phyloP scores from a whole-genome alignment of 257 asterid species.

The Solanum pennellii region DNA sequence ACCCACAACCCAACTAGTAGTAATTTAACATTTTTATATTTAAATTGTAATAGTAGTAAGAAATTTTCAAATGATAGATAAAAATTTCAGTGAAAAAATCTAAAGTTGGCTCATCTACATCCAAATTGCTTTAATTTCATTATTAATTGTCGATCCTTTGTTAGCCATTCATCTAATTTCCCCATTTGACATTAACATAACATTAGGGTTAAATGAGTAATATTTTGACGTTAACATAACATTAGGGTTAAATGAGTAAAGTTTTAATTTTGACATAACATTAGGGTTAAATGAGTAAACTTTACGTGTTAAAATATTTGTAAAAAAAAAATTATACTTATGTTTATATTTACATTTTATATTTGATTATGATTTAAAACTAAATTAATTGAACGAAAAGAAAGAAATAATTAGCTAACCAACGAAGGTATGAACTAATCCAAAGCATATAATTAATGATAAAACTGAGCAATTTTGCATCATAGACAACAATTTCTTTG shows the following conservation, averaged over 20 bases:
- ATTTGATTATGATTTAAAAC: neutral
- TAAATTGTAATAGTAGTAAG: neutral
- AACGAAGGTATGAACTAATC: neutral
- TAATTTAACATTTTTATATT: neutral
- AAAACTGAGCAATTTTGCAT: neutral
- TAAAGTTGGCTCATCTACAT: neutral
- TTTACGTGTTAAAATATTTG: neutral
- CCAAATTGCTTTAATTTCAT: neutral
- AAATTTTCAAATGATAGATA: neutral
- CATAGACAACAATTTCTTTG: neutral
- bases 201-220: too few relatives aligned
- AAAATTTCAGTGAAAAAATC: neutral
- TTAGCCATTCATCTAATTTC: neutral
- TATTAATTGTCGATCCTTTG: neutral
- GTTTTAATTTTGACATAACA: neutral
- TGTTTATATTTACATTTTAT: neutral
- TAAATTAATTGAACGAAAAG: neutral
- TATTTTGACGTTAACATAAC: too few relatives aligned
- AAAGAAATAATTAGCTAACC: neutral
- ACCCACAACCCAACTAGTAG: neutral
- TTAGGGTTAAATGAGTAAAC: neutral
- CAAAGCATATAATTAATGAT: neutral
- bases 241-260: too few relatives aligned
- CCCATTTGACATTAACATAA: too few relatives aligned
- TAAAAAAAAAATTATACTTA: neutral